Evolutionary conservation across 129 eudicot species (phyloP), one percentile per base, ranked within the genome.

Genomic region (Artemisia argyi): DNA sequence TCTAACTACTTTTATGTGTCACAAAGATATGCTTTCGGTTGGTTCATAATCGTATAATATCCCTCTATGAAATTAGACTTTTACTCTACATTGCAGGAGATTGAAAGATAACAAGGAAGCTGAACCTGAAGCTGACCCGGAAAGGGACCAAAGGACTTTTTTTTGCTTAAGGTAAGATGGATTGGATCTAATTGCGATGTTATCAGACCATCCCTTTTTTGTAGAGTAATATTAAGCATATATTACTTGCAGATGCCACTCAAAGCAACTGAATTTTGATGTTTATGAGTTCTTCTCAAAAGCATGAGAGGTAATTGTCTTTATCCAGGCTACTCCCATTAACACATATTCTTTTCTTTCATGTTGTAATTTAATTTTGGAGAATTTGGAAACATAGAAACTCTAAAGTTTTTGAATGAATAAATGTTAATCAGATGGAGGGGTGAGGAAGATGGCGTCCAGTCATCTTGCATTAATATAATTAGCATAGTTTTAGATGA

Each of bases 121-220:
- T 18, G 98, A 94, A 86, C 97, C 98, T n/a, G n/a, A n/a, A 90
- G 97, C 96, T 72, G 98, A 94, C 61, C 98, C 96, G 58, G 99
- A 90, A 76, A 86, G 99, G 75, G 99, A 94, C 70, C 99, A 94
- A 79, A 84, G 97, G 76, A 94, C 24, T n/a, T 4, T 96, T 94
- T 72, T 94, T 94, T 77, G 97, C 97, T n/a, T 94, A 96, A 94
- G 98, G 98, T 89, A 64, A 30, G 16, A 32, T 63, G 10, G 47
- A 28, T 72, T 61, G 16, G 59, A 5, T 47, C 2, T 13, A 11
- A 12, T 58, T 7, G n/a, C 22, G 17, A 58, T 30, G 26, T 30
- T 7, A 3, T 39, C 11, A 15, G 47, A 49, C n/a, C 6, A 12
- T 39, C 12, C 20, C 15, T 70, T 11, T 63, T 4, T 0, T 4